phyloP scores from a whole-genome alignment of 2,329 filamentous ascomycete species.

The Penicillium sp. region DNA sequence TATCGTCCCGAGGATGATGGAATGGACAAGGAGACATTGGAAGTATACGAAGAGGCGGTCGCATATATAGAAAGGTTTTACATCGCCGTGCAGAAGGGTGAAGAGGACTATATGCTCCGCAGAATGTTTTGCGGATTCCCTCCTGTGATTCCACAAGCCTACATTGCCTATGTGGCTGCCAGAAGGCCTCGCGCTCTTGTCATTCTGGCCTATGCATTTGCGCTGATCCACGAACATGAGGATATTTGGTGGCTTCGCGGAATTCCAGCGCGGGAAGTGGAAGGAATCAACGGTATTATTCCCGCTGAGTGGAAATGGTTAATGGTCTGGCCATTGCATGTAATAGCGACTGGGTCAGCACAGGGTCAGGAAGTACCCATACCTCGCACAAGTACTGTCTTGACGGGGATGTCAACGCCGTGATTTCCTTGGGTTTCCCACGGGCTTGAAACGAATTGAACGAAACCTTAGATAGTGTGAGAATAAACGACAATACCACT shows the following conservation, averaged over 20 bases:
- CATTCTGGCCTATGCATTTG: slow-evolving; percentile 37
- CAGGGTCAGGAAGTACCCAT: neutral
- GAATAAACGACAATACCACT: no score
- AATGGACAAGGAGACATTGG: slow-evolving; percentile 1
- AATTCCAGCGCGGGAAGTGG: slow-evolving; percentile 23
- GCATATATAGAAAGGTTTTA: slow-evolving; percentile 16
- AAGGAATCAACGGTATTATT: slow-evolving; percentile 24
- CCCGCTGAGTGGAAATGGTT: slow-evolving; percentile 25
- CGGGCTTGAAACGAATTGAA: no score
- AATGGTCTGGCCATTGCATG: slow-evolving; percentile 21
- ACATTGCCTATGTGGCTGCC: slow-evolving; percentile 33
- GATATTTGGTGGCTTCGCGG: slow-evolving; percentile 25
- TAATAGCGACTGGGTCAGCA: slow-evolving; percentile 1
- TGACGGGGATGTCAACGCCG: neutral
- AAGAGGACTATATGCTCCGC: slow-evolving; percentile 10
- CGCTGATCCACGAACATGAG: slow-evolving; percentile 16
- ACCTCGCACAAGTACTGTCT: neutral
- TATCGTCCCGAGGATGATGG: slow-evolving; percentile 13
- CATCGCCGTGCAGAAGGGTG: slow-evolving; percentile 2
- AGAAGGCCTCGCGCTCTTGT: slow-evolving; percentile 34
- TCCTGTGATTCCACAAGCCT: slow-evolving; percentile 30
- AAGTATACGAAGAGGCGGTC: slow-evolving; percentile 10
- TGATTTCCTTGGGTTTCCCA: neutral
- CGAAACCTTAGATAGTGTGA: no score
- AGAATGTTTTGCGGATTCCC: slow-evolving; percentile 32